These are phyloP conservation scores for Dictyostelium intermedium DNA, from an alignment of 78 protist genomes.

Conservation along the genomic window DNA sequence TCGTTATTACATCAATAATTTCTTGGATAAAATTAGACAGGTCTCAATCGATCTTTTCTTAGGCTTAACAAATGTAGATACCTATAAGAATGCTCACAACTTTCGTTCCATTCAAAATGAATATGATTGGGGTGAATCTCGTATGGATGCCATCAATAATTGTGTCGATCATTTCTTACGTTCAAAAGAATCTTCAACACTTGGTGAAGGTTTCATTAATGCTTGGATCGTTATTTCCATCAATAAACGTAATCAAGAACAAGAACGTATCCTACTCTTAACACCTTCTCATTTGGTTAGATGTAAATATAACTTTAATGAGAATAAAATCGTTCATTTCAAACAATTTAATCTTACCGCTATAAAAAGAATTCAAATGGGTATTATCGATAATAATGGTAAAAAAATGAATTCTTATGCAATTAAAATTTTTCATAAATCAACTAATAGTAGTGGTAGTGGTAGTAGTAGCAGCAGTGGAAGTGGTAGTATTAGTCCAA, in stretches of 20 bases:
- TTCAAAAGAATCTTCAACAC: not conserved
- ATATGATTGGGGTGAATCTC: slow-evolving; percentile 62
- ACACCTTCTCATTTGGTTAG: slow-evolving; percentile 52
- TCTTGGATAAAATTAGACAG: slow-evolving; percentile 83
- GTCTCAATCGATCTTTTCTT: slow-evolving; percentile 64
- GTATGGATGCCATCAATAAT: slow-evolving; percentile 64
- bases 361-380: slow-evolving; percentile 39
- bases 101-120: slow-evolving; percentile 17
- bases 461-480: not conserved
- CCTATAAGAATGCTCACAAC: not conserved
- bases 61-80: slow-evolving; percentile 40
- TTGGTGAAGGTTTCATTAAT: slow-evolving; percentile 43
- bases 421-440: slow-evolving; percentile 49
- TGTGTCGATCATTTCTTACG: slow-evolving; percentile 66
- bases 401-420: slow-evolving; percentile 52
- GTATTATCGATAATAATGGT: slow-evolving; percentile 19
- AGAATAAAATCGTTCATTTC: slow-evolving; percentile 57
- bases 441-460: not conserved
- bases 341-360: not conserved
- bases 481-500: not conserved
- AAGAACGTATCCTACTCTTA: slow-evolving; percentile 70
- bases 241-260: slow-evolving; percentile 75
- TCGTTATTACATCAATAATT: slow-evolving; percentile 87
- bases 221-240: slow-evolving; percentile 71
- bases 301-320: slow-evolving; percentile 69